A percentile compares a stretch with the other conserved stretches of the same genome.
Evolutionary conservation across 768 basidiomycete genomes (phyloP).

Genomic region (Leccinum uliginosum): DNA sequence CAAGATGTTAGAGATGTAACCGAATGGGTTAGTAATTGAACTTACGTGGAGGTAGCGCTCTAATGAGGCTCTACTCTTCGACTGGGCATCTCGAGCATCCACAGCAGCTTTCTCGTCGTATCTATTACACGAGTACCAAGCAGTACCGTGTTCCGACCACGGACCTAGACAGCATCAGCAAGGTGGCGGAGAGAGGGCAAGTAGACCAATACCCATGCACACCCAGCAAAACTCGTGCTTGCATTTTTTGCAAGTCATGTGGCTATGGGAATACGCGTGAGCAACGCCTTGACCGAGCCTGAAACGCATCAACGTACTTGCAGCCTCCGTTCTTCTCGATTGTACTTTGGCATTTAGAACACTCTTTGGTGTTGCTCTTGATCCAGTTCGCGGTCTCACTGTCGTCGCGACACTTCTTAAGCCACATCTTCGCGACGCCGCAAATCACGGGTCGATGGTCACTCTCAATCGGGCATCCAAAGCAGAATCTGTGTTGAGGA

Average conservation of each 20-base stretch:
- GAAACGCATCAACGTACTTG: slow-evolving; percentile 92
- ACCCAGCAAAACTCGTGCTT: slow-evolving; percentile 99
- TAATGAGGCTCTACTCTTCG: slow-evolving; percentile 81
- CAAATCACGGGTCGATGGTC: slow-evolving; percentile 95
- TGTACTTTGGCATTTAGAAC: slow-evolving; percentile 90
- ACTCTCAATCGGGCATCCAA: slow-evolving; percentile 84
- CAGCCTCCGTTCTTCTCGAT: slow-evolving; percentile 99
- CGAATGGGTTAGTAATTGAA: slow-evolving; percentile 8
- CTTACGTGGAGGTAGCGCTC: slow-evolving; percentile 95
- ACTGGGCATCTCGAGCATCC: slow-evolving; percentile 89
- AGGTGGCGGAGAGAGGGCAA: slow-evolving; percentile 10
- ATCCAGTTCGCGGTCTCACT: slow-evolving; percentile 99
- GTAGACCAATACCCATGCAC: slow-evolving; percentile 74
- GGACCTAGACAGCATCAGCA: slow-evolving; percentile 54
- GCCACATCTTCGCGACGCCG: slow-evolving; percentile 84
- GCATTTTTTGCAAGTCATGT: slow-evolving; percentile 99
- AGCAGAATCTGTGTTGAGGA: slow-evolving; percentile 79
- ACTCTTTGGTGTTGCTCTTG: slow-evolving; percentile 99
- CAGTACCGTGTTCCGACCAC: slow-evolving; percentile 95
- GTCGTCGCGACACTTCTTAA: slow-evolving; percentile 96
- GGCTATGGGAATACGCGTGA: slow-evolving; percentile 46
- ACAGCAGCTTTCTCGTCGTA: slow-evolving; percentile 90
- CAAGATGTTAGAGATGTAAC: neutral
- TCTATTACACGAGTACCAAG: slow-evolving; percentile 97
- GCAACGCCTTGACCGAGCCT: slow-evolving; percentile 41